These are phyloP conservation scores for Aspergillaceae sp. DNA, from an alignment of 2,329 filamentous ascomycete genomes.

Conservation along the genomic window DNA sequence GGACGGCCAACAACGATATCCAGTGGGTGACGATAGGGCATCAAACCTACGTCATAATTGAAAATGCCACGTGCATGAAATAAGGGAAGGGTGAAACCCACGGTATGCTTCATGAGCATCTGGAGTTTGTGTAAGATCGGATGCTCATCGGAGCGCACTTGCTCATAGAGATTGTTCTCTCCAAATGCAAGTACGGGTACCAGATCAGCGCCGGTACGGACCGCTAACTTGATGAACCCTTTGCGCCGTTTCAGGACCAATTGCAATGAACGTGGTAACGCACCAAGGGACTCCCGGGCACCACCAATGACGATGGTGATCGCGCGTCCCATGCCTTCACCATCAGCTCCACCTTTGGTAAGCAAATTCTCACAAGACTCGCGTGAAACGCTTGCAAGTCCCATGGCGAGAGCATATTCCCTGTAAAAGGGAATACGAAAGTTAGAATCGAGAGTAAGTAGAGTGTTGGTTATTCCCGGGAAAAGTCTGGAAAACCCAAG, in stretches of 20 bases:
- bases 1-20: conserved; percentile 85
- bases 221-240: conserved; percentile 88
- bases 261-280: conserved; percentile 65
- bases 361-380: conserved; percentile 87
- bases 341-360: conserved; percentile 65
- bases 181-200: conserved; percentile 90
- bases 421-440: conserved; percentile 90
- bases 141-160: conserved; percentile 67
- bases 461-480: conserved; percentile 86
- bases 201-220: conserved; percentile 84
- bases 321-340: conserved; percentile 82
- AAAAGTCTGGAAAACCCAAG: conserved; percentile 81
- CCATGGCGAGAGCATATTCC: conserved; percentile 86
- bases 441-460: conserved; percentile 91
- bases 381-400: conserved; percentile 78
- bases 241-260: conserved; percentile 77
- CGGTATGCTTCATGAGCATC: conserved; percentile 70
- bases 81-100: conserved; percentile 88
- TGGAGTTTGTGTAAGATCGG: conserved; percentile 73
- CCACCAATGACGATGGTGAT: conserved; percentile 95
- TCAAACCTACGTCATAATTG: conserved; percentile 93
- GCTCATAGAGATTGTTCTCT: conserved; percentile 93
- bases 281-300: conserved; percentile 83
- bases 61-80: conserved; percentile 88
- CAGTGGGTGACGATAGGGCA: conserved; percentile 82